Evolutionary conservation across 176 grass and related monocot genomes (phyloP).

Genomic region (sorghum (Sorghum bicolor)): DNA sequence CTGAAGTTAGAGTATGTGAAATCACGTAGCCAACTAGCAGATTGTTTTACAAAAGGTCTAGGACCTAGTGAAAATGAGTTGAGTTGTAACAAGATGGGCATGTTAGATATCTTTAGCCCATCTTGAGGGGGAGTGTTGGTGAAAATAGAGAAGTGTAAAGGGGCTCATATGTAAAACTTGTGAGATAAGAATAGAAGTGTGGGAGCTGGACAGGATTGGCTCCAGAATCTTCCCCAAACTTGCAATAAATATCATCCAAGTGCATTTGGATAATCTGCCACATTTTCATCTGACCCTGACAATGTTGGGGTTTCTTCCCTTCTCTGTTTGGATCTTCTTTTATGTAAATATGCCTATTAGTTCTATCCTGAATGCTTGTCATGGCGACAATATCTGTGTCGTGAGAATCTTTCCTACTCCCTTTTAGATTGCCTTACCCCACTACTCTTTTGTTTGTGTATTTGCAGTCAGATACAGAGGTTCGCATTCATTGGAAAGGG

Average conservation of each 20-base stretch:
- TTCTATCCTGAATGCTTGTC: neutral
- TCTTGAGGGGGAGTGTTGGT: too few species aligned
- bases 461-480: conserved; percentile 53
- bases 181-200: too few species aligned
- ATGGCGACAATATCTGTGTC: neutral
- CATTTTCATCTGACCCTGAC: neutral
- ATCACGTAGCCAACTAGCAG: too few species aligned
- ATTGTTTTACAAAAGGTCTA: too few species aligned
- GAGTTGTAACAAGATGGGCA: too few species aligned
- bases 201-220: too few species aligned
- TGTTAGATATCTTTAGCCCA: too few species aligned
- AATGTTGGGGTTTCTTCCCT: neutral
- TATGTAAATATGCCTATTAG: conserved; percentile 4
- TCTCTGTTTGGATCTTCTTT: neutral
- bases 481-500: conserved; percentile 94
- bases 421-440: conserved; percentile 20
- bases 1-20: too few species aligned
- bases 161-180: too few species aligned
- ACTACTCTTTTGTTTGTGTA: conserved; percentile 29
- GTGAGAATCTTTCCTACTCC: conserved; percentile 15
- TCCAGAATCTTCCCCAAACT: too few species aligned
- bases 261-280: conserved; percentile 2
- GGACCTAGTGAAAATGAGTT: too few species aligned
- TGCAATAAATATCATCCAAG: neutral
- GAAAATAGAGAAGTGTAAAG: too few species aligned